phyloP scores from a whole-genome alignment of 331 rosid species.

The Cucumis variabilis region DNA sequence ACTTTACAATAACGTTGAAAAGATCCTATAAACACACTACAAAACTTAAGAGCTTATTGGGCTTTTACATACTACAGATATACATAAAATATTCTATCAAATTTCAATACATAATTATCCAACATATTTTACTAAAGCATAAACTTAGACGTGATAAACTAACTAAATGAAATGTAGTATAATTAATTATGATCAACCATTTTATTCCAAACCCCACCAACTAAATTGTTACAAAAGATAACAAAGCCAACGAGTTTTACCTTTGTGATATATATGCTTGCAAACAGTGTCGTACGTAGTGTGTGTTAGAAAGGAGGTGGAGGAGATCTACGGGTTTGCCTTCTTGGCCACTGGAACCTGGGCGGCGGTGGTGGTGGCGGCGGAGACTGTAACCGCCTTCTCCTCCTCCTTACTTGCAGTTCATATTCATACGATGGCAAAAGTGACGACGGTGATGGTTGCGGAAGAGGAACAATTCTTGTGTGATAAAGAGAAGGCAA shows the following conservation, averaged over 20 bases:
- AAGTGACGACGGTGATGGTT: not conserved
- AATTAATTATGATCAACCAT: too few species aligned
- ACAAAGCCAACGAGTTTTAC: not conserved
- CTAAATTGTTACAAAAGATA: too few species aligned
- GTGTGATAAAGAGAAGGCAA: not conserved
- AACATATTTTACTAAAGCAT: too few species aligned
- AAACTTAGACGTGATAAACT: not conserved
- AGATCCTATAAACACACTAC: too few species aligned
- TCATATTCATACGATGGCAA: not conserved
- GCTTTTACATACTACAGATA: too few species aligned
- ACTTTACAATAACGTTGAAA: too few species aligned
- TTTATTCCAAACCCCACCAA: too few species aligned
- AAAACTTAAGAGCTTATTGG: too few species aligned
- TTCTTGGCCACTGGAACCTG: not conserved
- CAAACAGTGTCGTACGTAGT: not conserved
- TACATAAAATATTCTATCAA: too few species aligned
- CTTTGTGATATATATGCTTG: not conserved
- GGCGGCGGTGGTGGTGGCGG: not conserved
- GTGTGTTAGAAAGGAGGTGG: conserved; percentile 75
- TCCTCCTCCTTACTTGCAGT: not conserved
- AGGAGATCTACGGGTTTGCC: conserved; percentile 61
- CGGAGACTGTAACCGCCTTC: not conserved
- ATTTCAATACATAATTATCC: too few species aligned
- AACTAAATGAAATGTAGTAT: too few species aligned
- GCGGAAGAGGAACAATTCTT: not conserved